Percentiles rank a stretch among this genome's conserved stretches.
phyloP scores from a whole-genome alignment of 768 basidiomycete genomes.

The Pulveroboletus ravenelii region DNA sequence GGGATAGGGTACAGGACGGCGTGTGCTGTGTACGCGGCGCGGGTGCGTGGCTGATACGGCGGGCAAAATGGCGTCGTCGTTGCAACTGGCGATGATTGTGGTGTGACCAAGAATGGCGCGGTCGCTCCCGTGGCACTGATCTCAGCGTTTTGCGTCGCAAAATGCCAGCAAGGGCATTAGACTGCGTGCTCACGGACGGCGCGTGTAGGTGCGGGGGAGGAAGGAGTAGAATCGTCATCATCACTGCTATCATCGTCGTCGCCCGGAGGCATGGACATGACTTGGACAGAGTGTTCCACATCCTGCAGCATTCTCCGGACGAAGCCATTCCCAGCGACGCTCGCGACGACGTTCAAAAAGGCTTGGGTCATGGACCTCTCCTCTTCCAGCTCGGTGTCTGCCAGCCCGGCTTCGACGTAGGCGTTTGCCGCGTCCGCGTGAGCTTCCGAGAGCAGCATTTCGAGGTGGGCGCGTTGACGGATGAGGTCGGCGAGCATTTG shows the following conservation, averaged over 20 bases:
- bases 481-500: slow-evolving; percentile 24
- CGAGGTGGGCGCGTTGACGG: slow-evolving; percentile 24
- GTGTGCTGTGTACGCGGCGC: too few relatives aligned
- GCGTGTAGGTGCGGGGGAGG: slow-evolving; percentile 3
- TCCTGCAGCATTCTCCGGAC: slow-evolving; percentile 24
- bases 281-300: slow-evolving; percentile 11
- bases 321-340: slow-evolving; percentile 26
- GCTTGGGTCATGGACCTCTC: slow-evolving; percentile 22
- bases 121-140: background rate
- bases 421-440: slow-evolving; percentile 19
- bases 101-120: background rate
- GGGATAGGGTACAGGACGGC: background rate
- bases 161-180: too few relatives aligned
- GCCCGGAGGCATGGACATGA: slow-evolving; percentile 8
- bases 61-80: background rate
- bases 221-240: background rate
- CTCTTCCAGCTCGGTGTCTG: slow-evolving; percentile 22
- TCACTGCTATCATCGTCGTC: background rate
- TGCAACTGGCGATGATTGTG: background rate
- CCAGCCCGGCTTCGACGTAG: slow-evolving; percentile 24
- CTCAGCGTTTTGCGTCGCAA: background rate
- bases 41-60: too few relatives aligned
- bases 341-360: slow-evolving; percentile 21
- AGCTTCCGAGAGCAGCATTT: slow-evolving; percentile 11
- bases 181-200: background rate